Evolutionary conservation across 2,329 filamentous ascomycete genomes (phyloP).

Genomic region (Fusarium oxysporum): DNA sequence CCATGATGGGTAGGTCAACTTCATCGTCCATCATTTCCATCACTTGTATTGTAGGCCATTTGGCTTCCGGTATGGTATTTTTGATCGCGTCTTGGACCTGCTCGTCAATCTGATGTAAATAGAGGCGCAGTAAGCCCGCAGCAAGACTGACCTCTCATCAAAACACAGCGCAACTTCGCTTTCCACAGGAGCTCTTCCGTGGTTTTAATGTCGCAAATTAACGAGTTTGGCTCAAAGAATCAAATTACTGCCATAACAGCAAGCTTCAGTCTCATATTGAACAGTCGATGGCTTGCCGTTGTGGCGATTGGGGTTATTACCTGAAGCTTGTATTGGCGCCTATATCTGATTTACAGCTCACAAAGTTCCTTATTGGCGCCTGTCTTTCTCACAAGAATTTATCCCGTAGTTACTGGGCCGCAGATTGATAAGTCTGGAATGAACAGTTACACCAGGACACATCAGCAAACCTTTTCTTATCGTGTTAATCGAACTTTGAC

Average conservation of each 20-base stretch:
- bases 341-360: too few species aligned
- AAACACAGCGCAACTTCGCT: too few species aligned
- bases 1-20: not conserved
- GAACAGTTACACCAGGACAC: too few species aligned
- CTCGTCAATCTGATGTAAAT: not conserved
- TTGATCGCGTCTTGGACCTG: not conserved
- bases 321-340: too few species aligned
- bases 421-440: too few species aligned
- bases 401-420: too few species aligned
- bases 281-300: not conserved
- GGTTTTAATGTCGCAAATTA: not conserved
- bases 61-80: fast-evolving
- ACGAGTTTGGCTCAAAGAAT: not conserved
- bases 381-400: too few species aligned
- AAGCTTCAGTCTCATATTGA: not conserved
- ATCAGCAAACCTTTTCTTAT: too few species aligned
- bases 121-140: not conserved
- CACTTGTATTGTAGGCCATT: not conserved
- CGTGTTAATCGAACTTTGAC: too few species aligned
- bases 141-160: not conserved
- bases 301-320: not conserved
- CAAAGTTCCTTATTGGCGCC: too few species aligned
- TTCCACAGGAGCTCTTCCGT: not conserved
- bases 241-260: not conserved
- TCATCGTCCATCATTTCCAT: not conserved